Evolutionary conservation across 2,329 filamentous ascomycete genomes (phyloP), one percentile per base, ranked within the genome.

Genomic region (Arthrobotrys sinensis): DNA sequence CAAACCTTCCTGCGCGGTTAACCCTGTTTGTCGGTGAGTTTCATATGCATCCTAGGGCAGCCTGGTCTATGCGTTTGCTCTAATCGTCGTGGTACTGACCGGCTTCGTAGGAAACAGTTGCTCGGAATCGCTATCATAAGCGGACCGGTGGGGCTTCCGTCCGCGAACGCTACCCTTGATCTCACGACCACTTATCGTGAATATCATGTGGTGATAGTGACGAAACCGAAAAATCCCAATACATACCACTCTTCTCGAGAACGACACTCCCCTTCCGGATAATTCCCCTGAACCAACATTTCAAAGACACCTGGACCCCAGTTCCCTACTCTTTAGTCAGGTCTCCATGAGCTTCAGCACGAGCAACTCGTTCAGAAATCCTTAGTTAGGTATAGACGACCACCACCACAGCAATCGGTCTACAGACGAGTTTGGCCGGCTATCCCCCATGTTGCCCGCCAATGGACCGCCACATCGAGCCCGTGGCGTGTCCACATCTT

Each of bases 401-500:
- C 38, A 46, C 53, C 21, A 53, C 62, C 43, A 28, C 34, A 60
- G 19, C 36, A 43, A 60, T 60, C 55, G 36, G 36, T 45, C 50
- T n/a, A 16, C 32, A 48, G 40, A 69, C 68, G 34, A 53, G 52
- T 63, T 55, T 32, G 48, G 57, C 28, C 68, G 50, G 50, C 52
- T 65, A 21, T 48, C 63, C 62, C 45, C 68, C 53, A 79, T 75
- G 76, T 73, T 70, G 76, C 63, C 64, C 32, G 52, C 55, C 70
- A 79, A 75, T 75, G 76, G 76, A 67, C 67, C 62, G 34, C 64
- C 73, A 53, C 55, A 50, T 16, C 67, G 71, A 45, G 60, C 64
- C 38, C 75, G 78, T 64, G 79, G 72, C 38, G 80, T 80, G 24
- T 79, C 80, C 52, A 80, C 80, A 52, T 81, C 70, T 63, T 79